phyloP scores from a whole-genome alignment of 2,329 filamentous ascomycete species.

The Penicillium hordei region DNA sequence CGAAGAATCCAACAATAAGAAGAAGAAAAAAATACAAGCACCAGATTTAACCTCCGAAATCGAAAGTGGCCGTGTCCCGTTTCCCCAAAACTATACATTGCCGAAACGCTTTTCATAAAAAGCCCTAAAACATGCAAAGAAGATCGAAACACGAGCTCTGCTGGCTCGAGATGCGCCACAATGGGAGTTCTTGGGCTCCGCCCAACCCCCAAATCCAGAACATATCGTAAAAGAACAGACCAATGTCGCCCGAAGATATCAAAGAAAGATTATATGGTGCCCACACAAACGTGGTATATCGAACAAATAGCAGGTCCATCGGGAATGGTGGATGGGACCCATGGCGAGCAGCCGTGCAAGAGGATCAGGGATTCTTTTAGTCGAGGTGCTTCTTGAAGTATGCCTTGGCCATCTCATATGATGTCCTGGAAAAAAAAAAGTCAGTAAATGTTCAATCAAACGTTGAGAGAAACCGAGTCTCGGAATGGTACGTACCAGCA shows the following conservation, averaged over 20 bases:
- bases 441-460: conserved; percentile 7
- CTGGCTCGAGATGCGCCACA: conserved; percentile 10
- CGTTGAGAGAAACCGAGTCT: neutral
- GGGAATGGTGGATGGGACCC: conserved; percentile 4
- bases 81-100: conserved; percentile 26
- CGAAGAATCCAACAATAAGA: conserved; percentile 8
- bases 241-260: conserved; percentile 16
- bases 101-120: conserved; percentile 22
- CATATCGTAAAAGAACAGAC: conserved; percentile 12
- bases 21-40: conserved; percentile 5
- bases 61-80: conserved; percentile 8
- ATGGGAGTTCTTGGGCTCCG: conserved; percentile 12
- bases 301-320: conserved; percentile 12
- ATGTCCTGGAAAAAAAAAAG: conserved; percentile 49
- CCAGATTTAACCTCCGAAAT: conserved; percentile 15
- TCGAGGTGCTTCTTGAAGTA: conserved; percentile 57
- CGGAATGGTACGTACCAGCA: conserved; percentile 70
- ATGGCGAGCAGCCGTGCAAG: conserved; percentile 5
- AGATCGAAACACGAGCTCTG: conserved; percentile 14
- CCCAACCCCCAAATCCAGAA: conserved; percentile 9
- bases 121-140: conserved; percentile 21
- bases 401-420: conserved; percentile 68
- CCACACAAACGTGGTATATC: conserved; percentile 13
- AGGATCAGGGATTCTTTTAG: conserved; percentile 16
- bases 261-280: conserved; percentile 12